Conservation (phyloP, 1,284 basidiomycete genomes). For the Thelephora terrestris region DNA sequence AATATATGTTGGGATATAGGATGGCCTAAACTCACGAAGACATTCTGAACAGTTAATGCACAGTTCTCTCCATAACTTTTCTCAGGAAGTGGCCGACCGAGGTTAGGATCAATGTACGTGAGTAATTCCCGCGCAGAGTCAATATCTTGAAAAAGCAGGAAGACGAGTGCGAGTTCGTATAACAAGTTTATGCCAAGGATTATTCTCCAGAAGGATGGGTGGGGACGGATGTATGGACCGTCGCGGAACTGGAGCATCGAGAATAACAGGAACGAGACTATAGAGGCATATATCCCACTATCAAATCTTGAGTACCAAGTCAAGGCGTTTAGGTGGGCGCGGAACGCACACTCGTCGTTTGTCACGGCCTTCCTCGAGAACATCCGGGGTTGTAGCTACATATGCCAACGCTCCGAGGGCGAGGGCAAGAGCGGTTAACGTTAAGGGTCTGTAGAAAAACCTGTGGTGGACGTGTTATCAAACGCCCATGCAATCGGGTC, state of each 20-base stretch:
- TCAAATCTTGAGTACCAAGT: constrained; percentile 1
- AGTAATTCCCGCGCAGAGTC: constrained; percentile 69
- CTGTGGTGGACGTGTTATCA: constrained; percentile 25
- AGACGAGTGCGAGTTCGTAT: constrained; percentile 73
- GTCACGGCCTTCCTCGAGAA: constrained; percentile 68
- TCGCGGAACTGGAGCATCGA: constrained; percentile 81
- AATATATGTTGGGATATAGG: constrained; percentile 6
- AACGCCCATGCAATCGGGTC: constrained; percentile 4
- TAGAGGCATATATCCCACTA: constrained; percentile 63
- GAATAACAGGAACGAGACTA: constrained; percentile 63
- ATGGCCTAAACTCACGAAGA: constrained; percentile 46
- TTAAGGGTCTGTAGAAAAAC: constrained; percentile 77
- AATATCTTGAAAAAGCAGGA: constrained; percentile 75
- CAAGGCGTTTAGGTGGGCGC: background rate
- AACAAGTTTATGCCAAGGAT: constrained; percentile 70
- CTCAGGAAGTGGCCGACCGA: constrained; percentile 68
- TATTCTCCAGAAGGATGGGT: constrained; percentile 60
- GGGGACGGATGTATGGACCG: constrained; percentile 44
- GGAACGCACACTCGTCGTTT: constrained; percentile 62
- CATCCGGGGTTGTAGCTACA: constrained; percentile 68
- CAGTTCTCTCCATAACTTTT: constrained; percentile 79
- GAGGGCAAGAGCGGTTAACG: constrained; percentile 55
- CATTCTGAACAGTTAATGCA: constrained; percentile 44
- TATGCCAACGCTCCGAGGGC: constrained; percentile 63
- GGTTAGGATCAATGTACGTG: constrained; percentile 58